Base-by-base conservation (phyloP, 805 yeast species). In the Saccharomycopsis sp. region DNA sequence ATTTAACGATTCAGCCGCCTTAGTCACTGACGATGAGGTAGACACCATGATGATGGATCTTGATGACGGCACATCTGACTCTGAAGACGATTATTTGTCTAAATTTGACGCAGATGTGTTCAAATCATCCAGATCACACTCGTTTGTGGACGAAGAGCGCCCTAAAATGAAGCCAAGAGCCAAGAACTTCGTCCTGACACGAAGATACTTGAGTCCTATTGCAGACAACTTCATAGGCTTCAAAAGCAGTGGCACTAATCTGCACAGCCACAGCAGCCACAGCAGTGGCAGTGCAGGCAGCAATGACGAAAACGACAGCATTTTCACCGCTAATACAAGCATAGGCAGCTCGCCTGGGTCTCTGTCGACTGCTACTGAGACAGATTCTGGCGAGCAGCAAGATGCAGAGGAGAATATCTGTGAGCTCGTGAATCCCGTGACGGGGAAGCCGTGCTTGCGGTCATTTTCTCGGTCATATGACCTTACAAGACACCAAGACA, bases 391-490 rank as follows among this genome's bases (percentile, higher is more conserved):
- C 3, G 71, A 66, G 51, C 68, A 64, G 19, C 59, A 58, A 0
- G 75, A 73, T 59, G 86, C 55, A 19, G 42, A 19, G 7, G 52
- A 58, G 12, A 58, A 86, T 64, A 78, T 81, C 62, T 86, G 92
- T 69, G 75, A 73, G 57, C 74, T 85, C 70, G 70, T 78, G 8
- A 83, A 83, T 65, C 86, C 89, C 2, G 68, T 79, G 25, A 82
- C 88, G 0, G 84, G 87, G 17, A 68, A 75, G 62, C 81, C 82
- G 23, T 89, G 97, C 72, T 73, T 79, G 64, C 88, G 88, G 72
- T 84, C 84, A 67, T 93, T 93, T 68, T 90, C 97, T 17, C 82
- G 99, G 68, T 96, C 97, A 19, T 93, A 93, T 69, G 99, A 93
- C 74, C 77, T 93, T 67, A 87, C 92, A 24, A 82, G 99, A 66